Evolutionary conservation across 2,329 filamentous ascomycete genomes (phyloP).

Genomic region (Exophiala calicioides): DNA sequence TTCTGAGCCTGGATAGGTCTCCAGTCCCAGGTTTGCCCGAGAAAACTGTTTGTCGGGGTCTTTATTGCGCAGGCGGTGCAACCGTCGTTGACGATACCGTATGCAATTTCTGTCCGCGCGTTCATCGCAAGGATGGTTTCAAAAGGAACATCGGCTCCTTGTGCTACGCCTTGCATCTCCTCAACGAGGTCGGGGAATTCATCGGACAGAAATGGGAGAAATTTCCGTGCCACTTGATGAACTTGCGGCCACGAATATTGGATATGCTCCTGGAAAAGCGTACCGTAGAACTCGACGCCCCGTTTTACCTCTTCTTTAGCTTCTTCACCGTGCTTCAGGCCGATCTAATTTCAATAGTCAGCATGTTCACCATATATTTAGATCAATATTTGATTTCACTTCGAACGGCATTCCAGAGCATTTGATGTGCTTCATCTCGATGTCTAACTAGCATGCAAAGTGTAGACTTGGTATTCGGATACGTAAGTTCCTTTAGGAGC

Average conservation of each 20-base stretch:
- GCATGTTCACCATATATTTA: no score
- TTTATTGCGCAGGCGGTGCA: slow-evolving; percentile 58
- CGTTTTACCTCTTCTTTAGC: slow-evolving; percentile 6
- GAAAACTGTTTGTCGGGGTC: slow-evolving; percentile 38
- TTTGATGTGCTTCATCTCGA: no score
- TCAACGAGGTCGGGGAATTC: slow-evolving; percentile 32
- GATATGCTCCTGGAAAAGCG: slow-evolving; percentile 13
- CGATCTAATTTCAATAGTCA: no score
- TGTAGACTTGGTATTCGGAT: no score
- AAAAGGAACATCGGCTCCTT: slow-evolving; percentile 48
- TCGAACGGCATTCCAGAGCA: no score
- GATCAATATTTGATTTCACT: no score
- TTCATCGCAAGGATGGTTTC: slow-evolving; percentile 59
- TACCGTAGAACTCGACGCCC: slow-evolving; percentile 11
- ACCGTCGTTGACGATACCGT: slow-evolving; percentile 58
- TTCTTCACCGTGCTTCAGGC: slow-evolving; percentile 7
- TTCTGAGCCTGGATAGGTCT: slow-evolving; percentile 50
- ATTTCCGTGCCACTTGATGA: slow-evolving; percentile 43
- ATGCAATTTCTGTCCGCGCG: slow-evolving; percentile 60
- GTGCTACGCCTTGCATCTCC: slow-evolving; percentile 40
- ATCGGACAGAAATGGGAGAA: slow-evolving; percentile 40
- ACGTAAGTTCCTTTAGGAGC: no score
- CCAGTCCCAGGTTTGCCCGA: slow-evolving; percentile 63
- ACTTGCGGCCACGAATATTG: slow-evolving; percentile 50
- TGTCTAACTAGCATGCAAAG: no score